Base-by-base conservation (phyloP, 768 basidiomycete genomes). In the Tricholoma terreum region DNA sequence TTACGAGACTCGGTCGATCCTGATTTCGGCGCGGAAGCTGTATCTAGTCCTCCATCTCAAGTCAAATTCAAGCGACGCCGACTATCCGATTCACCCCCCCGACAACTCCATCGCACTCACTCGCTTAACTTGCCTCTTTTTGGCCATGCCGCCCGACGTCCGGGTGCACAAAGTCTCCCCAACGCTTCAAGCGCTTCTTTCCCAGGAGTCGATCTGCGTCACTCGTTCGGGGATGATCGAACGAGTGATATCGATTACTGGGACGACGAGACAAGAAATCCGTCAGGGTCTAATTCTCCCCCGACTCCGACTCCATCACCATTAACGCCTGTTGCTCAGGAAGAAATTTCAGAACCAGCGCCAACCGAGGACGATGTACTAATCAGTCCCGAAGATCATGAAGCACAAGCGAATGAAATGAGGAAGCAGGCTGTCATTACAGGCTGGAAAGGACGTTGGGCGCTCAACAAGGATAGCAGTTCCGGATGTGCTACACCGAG, bases 381-480 rank as follows among this genome's bases (percentile, higher is more conserved):
- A 7, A 63, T 67, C 27, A 70, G 73, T 48, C 60, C 60, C 34
- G 70, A 71, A 54, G 71, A 71, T 19, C 35, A 56, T 9, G 65
- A 53, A 59, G 54, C 50, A 60, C 58, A 48, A 21, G 67, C 65
- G 12, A 61, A 63, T 56, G 71, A 66, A 57, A 62, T 70, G 54
- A 73, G 74, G 35, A 69, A 67, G 34, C 69, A 77, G 49, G 69
- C 71, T 22, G 82, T 85, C 24, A 79, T 81, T 19, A 73, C 69
- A 46, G 84, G 82, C 17, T 85, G 84, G 84, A 75, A 78, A 74
- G 71, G 77, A 9, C 75, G 73, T 54, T 86, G 81, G 81, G 75
- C 77, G 64, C 52, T 68, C 63, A 59, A 70, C 57, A 75, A 76
- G n/a, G 75, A 67, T 57, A 73, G 74, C 50, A 75, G 75, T 72